Percentiles rank a stretch among this genome's conserved stretches.
phyloP scores from a whole-genome alignment of 192 early-diverging fungal genomes.

The Entophlyctis luteolus region DNA sequence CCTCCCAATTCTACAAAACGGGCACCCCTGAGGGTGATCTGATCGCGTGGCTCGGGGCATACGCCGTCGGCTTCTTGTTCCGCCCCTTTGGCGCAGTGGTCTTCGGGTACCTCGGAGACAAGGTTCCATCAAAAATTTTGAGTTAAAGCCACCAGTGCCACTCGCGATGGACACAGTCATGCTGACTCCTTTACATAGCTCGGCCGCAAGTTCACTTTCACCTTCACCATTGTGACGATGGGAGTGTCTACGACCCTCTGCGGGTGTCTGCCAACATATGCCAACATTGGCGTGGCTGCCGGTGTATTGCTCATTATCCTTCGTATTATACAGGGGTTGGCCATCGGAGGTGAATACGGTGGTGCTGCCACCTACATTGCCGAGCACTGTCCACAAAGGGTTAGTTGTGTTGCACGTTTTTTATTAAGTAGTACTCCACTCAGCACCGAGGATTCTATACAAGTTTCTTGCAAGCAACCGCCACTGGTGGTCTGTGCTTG shows the following conservation, averaged over 20 bases:
- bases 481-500: conserved; percentile 4
- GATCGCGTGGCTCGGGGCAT: conserved; percentile 15
- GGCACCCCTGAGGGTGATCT: neutral
- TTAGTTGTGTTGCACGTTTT: no score
- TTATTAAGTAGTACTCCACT: no score
- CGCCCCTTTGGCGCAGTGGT: conserved; percentile 31
- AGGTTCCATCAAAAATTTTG: no score
- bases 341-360: conserved; percentile 35
- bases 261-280: conserved; percentile 31
- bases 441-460: conserved; percentile 25
- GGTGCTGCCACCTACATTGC: conserved; percentile 30
- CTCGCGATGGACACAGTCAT: no score
- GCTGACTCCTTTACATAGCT: no score
- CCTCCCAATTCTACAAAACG: conserved; percentile 15
- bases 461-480: conserved; percentile 23
- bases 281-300: conserved; percentile 14
- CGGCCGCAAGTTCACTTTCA: conserved; percentile 34
- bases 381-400: conserved; percentile 31
- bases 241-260: conserved; percentile 28
- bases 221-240: conserved; percentile 27
- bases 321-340: conserved; percentile 29
- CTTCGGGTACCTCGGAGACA: conserved; percentile 34
- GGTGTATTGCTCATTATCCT: conserved; percentile 28
- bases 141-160: no score
- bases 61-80: conserved; percentile 32